A percentile compares a stretch with the other conserved stretches of the same genome.
These are phyloP conservation scores for Drechslerella coelobrocha DNA, from an alignment of 2,329 filamentous ascomycete genomes.

Conservation along the genomic window DNA sequence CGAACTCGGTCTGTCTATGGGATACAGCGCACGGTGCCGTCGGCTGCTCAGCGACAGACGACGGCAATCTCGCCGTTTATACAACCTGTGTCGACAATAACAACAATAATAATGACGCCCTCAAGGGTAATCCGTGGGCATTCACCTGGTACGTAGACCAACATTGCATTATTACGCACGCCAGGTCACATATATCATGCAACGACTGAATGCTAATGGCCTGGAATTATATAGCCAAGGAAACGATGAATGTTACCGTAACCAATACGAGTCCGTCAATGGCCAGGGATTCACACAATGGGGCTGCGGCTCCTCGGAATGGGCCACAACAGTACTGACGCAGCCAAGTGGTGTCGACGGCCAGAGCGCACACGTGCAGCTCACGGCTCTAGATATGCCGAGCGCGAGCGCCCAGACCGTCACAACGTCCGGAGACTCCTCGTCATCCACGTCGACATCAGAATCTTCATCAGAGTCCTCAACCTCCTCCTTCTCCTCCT, in stretches of 20 bases:
- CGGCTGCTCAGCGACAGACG: constrained; percentile 36
- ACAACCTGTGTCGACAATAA: constrained; percentile 46
- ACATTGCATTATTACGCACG: too few species aligned
- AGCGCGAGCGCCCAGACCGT: too few species aligned
- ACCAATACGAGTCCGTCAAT: constrained; percentile 37
- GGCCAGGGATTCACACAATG: constrained; percentile 41
- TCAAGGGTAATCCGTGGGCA: constrained; percentile 30
- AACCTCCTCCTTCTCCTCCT: not conserved
- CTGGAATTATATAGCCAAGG: constrained; percentile 17
- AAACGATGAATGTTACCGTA: constrained; percentile 31
- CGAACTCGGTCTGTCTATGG: constrained; percentile 43
- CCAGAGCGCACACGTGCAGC: constrained; percentile 24
- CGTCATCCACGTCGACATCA: constrained; percentile 10
- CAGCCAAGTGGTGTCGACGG: constrained; percentile 31
- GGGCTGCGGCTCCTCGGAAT: constrained; percentile 32
- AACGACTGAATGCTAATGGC: too few species aligned
- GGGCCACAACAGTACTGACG: constrained; percentile 42
- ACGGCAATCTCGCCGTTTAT: constrained; percentile 22
- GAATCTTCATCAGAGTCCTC: constrained; percentile 1
- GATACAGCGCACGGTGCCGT: constrained; percentile 38
- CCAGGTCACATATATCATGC: too few species aligned
- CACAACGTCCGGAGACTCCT: too few species aligned
- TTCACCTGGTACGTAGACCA: constrained; percentile 40
- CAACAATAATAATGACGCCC: constrained; percentile 17
- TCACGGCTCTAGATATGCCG: constrained; percentile 42